Base-by-base conservation (phyloP, 1,284 basidiomycete species). In the Mycosarcoma maydis region DNA sequence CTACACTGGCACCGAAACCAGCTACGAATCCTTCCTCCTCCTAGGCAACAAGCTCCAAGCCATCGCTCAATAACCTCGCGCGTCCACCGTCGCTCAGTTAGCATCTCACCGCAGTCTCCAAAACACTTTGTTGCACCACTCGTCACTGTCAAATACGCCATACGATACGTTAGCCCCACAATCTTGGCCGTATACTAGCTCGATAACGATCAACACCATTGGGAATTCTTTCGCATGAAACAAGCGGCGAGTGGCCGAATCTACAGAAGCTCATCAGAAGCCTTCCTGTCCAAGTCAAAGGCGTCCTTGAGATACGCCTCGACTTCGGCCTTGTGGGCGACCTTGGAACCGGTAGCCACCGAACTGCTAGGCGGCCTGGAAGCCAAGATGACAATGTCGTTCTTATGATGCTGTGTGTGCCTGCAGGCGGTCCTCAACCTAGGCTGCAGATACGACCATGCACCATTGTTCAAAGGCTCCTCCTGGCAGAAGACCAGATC, bases 401-500 rank as follows among this genome's bases (percentile, higher is more conserved):
- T 89, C 84, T 90, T 89, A 85, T 99, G 96, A 84, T 96, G 87
- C 66, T 80, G 52, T 32, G 78, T 76, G 45, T 81, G 75, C 19
- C 72, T 38, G 54, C 73, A 77, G 6, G 76, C 68, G 11, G 76
- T 80, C 46, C 76, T 64, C 58, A 80, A 59, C 23, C 92, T 89
- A 26, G 94, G 92, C 44, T 91, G 91, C 55, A 96, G 87, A 79
- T 98, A 95, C 34, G 92, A 94, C 29, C 92, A 90, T 14, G 82
- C 82, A 50, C 80, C 80, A 62, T 83, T 83, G 86, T 97, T 97
- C 65, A 96, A 83, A 6, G 93, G 93, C 83, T 95, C 90, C 76
- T 89, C 89, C 85, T 97, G 94, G 77, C 90, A 92, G 92, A 92
- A 97, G 49, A 92, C 85, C 38, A 96, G 83, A 72, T 91, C 90